Base-by-base conservation (phyloP, 2,329 filamentous ascomycete genomes). In the Pestalotiopsis sp. region DNA sequence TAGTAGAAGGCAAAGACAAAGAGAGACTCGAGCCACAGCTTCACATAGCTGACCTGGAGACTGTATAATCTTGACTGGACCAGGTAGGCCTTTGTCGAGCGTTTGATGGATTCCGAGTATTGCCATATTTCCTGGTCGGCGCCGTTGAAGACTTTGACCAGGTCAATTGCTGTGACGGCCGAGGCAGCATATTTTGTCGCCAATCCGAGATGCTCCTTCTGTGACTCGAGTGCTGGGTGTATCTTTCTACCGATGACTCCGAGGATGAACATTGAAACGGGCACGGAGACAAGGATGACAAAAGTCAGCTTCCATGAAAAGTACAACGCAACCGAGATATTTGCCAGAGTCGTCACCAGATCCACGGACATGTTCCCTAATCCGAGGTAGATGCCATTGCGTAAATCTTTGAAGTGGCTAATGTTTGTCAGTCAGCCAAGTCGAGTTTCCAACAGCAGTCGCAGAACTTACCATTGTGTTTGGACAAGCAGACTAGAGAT, bases 1-100 rank as follows among this genome's bases (percentile, higher is more conserved):
- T 95, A 97, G 89, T 93, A 97, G 75, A 98, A 98, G 0, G 94
- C 95, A 68, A 94, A 87, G 0, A 97, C 91, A 72, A 98, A 98
- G 77, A 98, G 90, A 1, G 85, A 85, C 3, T 94, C 87, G 38
- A 92, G 90, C 82, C 94, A 90, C 72, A 97, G 88, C 61, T 91
- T 90, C 65, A 93, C 86, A 62, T 92, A 87, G 0, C 90, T 91
- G 75, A 93, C 90, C 75, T 97, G 94, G 3, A 90, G 77, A 0
- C 92, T 90, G 72, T 90, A 92, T 17, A 89, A 85, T 60, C 88
- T 85, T 0, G 92, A 92, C 76, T 95, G 93, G 17, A 87, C 81
- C 12, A 90, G 81, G 72, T 94, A 97, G 66, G 87, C 86, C 1
- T 78, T 79, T 25, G 89, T 89, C 1, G 93, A 91, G 6, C 82